phyloP scores from a whole-genome alignment of 257 asterid species.

The Jaltomata sinuosa region DNA sequence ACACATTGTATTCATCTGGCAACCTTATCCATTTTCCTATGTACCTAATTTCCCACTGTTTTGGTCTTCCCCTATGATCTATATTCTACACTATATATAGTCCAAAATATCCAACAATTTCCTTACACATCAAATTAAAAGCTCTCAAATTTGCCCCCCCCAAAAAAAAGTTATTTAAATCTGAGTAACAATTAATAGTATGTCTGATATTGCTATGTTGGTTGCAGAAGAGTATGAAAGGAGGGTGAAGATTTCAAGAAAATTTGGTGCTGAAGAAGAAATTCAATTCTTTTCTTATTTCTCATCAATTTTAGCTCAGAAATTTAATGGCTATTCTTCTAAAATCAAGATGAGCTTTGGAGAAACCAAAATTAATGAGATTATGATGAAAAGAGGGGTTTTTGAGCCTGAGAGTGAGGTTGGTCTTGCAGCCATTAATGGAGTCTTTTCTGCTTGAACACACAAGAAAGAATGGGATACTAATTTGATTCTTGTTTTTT shows the following conservation, averaged over 20 bases:
- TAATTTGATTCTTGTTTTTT: neutral
- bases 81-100: neutral
- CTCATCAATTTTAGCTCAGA: constrained; percentile 17
- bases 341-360: constrained; percentile 24
- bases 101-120: neutral
- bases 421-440: constrained; percentile 42
- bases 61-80: neutral
- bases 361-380: neutral
- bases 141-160: neutral
- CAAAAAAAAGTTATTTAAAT: neutral
- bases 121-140: neutral
- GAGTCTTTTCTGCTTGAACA: constrained; percentile 53
- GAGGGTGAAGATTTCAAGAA: constrained; percentile 50
- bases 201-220: constrained; percentile 78
- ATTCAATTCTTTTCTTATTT: constrained; percentile 35
- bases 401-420: constrained; percentile 32
- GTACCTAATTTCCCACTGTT: constrained; percentile 10
- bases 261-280: constrained; percentile 31
- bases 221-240: constrained; percentile 90
- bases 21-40: constrained; percentile 27
- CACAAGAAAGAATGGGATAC: neutral
- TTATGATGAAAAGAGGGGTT: neutral
- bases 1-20: constrained; percentile 15
- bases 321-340: constrained; percentile 19
- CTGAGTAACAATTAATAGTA: neutral